Conservation (phyloP, 139 green algal genomes). For the Nannochloris sp. region DNA sequence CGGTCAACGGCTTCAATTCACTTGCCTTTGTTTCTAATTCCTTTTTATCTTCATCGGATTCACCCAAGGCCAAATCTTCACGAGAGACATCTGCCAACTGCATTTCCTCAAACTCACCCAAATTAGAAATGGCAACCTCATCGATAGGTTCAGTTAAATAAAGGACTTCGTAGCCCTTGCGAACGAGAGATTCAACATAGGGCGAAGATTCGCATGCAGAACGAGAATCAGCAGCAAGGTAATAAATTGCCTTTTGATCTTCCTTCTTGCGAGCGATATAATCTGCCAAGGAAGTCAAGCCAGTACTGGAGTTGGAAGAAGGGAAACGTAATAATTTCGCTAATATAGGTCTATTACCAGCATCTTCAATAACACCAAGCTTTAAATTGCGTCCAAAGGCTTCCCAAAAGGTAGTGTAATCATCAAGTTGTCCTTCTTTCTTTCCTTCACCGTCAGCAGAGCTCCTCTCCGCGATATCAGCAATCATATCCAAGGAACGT, state of each 20-base stretch:
- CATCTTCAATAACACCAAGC: conserved; percentile 91
- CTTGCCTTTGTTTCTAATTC: conserved; percentile 40
- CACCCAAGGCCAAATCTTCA: conserved; percentile 79
- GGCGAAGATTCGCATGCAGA: conserved; percentile 6
- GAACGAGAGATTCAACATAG: conserved; percentile 26
- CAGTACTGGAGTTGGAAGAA: conserved; percentile 14
- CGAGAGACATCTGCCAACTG: conserved; percentile 89
- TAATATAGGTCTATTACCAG: conserved; percentile 57
- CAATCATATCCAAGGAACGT: conserved; percentile 86
- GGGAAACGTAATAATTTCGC: conserved; percentile 69
- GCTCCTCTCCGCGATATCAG: conserved; percentile 60
- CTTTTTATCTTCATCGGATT: conserved; percentile 45
- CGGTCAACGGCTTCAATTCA: conserved; percentile 63
- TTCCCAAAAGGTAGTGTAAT: conserved; percentile 83
- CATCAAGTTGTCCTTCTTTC: conserved; percentile 26
- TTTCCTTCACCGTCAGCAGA: conserved; percentile 65
- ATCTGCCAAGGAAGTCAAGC: conserved; percentile 63
- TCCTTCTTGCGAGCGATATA: conserved; percentile 89
- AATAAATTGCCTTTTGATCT: conserved; percentile 91
- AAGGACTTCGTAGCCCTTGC: conserved; percentile 72
- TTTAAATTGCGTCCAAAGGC: conserved; percentile 73
- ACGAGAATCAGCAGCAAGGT: conserved; percentile 63
- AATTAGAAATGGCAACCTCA: conserved; percentile 80
- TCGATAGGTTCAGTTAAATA: conserved; percentile 95
- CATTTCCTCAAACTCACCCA: conserved; percentile 78